Conservation (phyloP, 1,139 yeast genomes). For the Zygosaccharomyces pseudobailii region DNA sequence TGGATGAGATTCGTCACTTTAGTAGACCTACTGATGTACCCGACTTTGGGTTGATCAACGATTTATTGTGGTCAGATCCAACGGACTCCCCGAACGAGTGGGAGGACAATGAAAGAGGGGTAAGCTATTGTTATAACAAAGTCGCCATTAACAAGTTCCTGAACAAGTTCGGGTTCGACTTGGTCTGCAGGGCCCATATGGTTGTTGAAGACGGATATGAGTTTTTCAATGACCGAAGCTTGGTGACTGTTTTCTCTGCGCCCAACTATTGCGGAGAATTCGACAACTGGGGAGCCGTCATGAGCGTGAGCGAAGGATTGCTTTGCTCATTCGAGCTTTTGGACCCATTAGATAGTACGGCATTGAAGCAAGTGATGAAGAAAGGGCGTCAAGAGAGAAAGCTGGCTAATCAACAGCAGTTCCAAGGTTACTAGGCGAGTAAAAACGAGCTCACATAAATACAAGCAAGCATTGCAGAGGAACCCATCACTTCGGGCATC, state of each 20-base stretch:
- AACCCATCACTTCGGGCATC: conserved; percentile 25
- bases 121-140: conserved; percentile 89
- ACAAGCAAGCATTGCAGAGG: background rate
- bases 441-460: background rate
- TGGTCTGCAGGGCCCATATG: conserved; percentile 97
- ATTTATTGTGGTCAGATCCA: conserved; percentile 93
- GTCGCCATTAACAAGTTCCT: conserved; percentile 90
- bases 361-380: conserved; percentile 88
- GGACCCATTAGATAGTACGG: conserved; percentile 90
- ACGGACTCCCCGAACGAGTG: conserved; percentile 92
- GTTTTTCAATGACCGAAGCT: conserved; percentile 86
- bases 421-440: conserved; percentile 3
- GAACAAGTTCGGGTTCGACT: conserved; percentile 82
- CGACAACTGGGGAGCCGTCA: conserved; percentile 98
- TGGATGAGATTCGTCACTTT: conserved; percentile 88
- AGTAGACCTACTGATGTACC: conserved; percentile 97
- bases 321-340: conserved; percentile 87
- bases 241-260: conserved; percentile 93
- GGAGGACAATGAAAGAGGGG: conserved; percentile 98
- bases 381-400: conserved; percentile 78
- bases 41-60: conserved; percentile 88
- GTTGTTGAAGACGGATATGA: conserved; percentile 98
- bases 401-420: conserved; percentile 42
- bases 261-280: conserved; percentile 98
- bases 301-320: conserved; percentile 91